Evolutionary conservation across 768 basidiomycete genomes (phyloP).

Genomic region (Stropharia rugosoannulata): DNA sequence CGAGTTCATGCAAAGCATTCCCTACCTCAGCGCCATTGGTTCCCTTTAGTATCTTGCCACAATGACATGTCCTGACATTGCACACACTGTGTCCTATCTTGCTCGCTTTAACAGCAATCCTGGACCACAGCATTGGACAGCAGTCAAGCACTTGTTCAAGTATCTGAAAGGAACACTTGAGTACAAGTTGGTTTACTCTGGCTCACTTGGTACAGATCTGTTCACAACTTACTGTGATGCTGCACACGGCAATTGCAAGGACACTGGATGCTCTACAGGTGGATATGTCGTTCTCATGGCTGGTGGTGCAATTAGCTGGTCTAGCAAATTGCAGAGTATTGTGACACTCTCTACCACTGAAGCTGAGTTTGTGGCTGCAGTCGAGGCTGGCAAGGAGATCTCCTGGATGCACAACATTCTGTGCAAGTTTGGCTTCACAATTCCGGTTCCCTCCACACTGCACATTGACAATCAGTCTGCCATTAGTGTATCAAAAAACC

Average conservation of each 20-base stretch:
- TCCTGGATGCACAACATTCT: too few species aligned
- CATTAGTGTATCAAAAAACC: too few species aligned
- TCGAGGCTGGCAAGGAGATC: too few species aligned
- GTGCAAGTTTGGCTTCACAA: too few species aligned
- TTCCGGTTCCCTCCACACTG: too few species aligned
- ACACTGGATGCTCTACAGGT: conserved; percentile 27
- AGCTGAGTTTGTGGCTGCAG: conserved; percentile 31
- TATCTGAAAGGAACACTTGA: conserved; percentile 13
- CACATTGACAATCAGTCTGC: too few species aligned
- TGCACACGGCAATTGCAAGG: conserved; percentile 25
- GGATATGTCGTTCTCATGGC: conserved; percentile 27
- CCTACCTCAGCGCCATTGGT: not conserved
- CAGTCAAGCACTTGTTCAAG: conserved; percentile 24
- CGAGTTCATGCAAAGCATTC: not conserved
- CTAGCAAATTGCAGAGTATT: conserved; percentile 10
- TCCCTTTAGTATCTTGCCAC: not conserved
- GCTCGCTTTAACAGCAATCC: conserved; percentile 23
- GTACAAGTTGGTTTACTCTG: conserved; percentile 13
- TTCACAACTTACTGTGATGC: conserved; percentile 24
- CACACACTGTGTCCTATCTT: conserved; percentile 7
- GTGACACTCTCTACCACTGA: conserved; percentile 35
- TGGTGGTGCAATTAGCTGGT: conserved; percentile 16
- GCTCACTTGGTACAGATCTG: not conserved
- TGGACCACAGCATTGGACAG: conserved; percentile 28
- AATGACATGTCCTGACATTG: conserved; percentile 6